Evolutionary conservation across 805 yeast genomes (phyloP).

Genomic region (Saturnispora diversa): DNA sequence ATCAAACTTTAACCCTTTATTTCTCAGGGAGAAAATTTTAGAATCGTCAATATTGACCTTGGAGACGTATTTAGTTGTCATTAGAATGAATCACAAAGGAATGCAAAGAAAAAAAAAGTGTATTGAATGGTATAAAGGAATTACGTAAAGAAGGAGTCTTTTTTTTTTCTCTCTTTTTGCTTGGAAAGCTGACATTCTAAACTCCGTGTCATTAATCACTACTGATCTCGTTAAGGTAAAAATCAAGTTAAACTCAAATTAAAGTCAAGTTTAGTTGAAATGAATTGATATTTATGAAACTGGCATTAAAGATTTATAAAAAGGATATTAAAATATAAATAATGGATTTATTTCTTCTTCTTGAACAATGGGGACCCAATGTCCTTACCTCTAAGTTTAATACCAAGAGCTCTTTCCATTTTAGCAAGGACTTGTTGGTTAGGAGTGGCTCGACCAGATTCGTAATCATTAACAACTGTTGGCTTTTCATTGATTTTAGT

Average conservation of each 20-base stretch:
- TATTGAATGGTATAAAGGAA: background rate
- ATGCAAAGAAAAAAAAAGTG: background rate
- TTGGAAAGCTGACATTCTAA: background rate
- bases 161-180: background rate
- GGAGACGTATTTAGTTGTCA: conserved; percentile 30
- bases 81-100: conserved; percentile 9
- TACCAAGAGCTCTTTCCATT: conserved; percentile 88
- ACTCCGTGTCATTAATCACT: no score
- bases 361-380: conserved; percentile 80
- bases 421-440: conserved; percentile 91
- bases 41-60: conserved; percentile 36
- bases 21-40: conserved; percentile 55
- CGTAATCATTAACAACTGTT: conserved; percentile 89
- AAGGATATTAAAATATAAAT: background rate
- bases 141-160: background rate
- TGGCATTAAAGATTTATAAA: background rate
- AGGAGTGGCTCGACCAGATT: conserved; percentile 93
- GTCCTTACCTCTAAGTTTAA: conserved; percentile 91
- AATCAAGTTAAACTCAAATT: no score
- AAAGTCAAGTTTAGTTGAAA: no score
- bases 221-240: no score
- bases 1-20: conserved; percentile 71
- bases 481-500: conserved; percentile 95
- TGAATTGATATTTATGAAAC: no score
- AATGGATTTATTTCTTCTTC: conserved; percentile 34